phyloP scores from a whole-genome alignment of 306 rosid genomes.

The Glycyrrhiza uralensis region DNA sequence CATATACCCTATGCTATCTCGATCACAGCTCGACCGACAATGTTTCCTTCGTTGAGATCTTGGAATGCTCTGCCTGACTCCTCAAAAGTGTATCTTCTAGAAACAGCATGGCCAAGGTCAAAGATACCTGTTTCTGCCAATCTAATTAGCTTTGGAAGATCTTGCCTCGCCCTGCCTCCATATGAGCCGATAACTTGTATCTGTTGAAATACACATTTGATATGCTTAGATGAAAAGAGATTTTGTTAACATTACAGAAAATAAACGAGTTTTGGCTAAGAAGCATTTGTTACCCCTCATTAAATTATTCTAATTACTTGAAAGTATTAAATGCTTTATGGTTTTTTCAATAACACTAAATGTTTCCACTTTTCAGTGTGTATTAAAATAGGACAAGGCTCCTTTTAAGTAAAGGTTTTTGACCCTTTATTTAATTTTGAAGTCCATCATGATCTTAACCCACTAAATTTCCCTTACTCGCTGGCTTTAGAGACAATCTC shows the following conservation, averaged over 20 bases:
- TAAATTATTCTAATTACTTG: background rate
- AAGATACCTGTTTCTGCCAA: constrained; percentile 86
- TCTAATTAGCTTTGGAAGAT: constrained; percentile 85
- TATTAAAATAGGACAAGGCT: background rate
- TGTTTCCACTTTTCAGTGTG: background rate
- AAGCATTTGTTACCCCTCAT: background rate
- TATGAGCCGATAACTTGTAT: constrained; percentile 84
- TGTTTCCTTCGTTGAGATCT: constrained; percentile 75
- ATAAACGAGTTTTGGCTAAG: background rate
- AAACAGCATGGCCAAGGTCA: constrained; percentile 67
- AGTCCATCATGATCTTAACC: background rate
- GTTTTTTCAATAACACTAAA: background rate
- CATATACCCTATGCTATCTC: constrained; percentile 54
- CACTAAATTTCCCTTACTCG: background rate
- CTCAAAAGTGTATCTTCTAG: constrained; percentile 77
- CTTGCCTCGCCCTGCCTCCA: constrained; percentile 98
- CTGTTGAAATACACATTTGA: constrained; percentile 39
- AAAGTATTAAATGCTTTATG: background rate
- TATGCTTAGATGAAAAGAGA: background rate
- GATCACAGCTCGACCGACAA: constrained; percentile 76
- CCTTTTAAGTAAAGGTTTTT: background rate
- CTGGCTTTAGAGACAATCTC: background rate
- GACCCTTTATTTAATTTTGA: background rate
- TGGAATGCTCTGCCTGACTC: constrained; percentile 71
- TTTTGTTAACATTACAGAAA: background rate